Evolutionary conservation across 148 eudicot species (phyloP), one percentile per base, ranked within the genome.

Genomic region (Amaranthus cruentus): DNA sequence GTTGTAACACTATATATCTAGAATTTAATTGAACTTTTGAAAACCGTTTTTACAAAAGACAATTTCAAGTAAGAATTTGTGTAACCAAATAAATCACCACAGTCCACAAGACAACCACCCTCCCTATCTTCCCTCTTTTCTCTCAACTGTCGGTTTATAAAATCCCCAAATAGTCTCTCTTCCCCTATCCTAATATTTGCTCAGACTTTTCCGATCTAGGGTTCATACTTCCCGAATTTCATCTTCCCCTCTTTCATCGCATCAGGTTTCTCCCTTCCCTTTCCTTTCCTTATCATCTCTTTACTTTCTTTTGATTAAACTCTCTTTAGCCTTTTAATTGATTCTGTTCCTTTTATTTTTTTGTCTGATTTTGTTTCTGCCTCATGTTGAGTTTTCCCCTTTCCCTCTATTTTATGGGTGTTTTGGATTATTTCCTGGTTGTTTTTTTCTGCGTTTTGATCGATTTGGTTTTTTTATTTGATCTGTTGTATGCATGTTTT

Each of bases 191-290:
- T 11, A 9, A 54, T 6, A 3, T 53, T 21, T 54, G 76, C 79
- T 77, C 85, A 72, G 75, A 52, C 79, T 74, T 76, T 62, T 84
- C 82, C 75, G 80, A 48, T 65, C 81, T 81, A 76, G 82, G 82
- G 81, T 79, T 81, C 76, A 43, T 55, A 71, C 55, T 68, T 53
- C 68, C 38, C 56, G n/a, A 15, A 28, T 28, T 28, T 28, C 38
- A 28, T 28, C 38, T 28, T 47, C 15, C 82, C 84, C 85, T 77
- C 71, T 54, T 58, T 59, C 54, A 49, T 73, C 86, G 83, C 81
- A 84, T 86, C 87, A 80, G 87, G 91, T 88, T 70, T n/a, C 43
- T n/a, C 46, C 54, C 74, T 52, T 50, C 61, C 61, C 66, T 80
- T 52, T 6, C 15, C 38, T 46, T 66, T 15, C 47, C 4, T 47